Evolutionary conservation across 2,329 filamentous ascomycete genomes (phyloP), one percentile per base, ranked within the genome.

Genomic region (Colletotrichum sp.): DNA sequence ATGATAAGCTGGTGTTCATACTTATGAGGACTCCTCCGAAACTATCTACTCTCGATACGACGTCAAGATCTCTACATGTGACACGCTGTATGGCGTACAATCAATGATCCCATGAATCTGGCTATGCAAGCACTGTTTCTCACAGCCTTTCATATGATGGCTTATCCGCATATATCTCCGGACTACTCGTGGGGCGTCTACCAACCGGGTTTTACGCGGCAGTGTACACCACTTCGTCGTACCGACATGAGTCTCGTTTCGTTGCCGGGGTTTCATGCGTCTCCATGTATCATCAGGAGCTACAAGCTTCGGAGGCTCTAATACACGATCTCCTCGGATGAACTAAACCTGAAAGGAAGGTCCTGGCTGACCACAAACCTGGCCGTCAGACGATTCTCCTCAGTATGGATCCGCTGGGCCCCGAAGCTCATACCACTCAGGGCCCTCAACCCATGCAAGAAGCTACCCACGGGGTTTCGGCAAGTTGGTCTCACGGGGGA

Each of bases 101-200:
- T 44, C 16, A 44, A 9, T 44, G 16, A 4, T 44, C 36, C 36
- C 8, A 3, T 18, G 8, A 44, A 5, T 44, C 36, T 10, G 36
- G 15, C 8, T 44, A 10, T 44, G 36, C 36, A 44, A 18, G 16
- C 8, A 10, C 8, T 18, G 36, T 9, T 44, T 5, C 36, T 18
- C 36, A 2, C 5, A 9, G 9, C 9, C 39, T n/a, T n/a, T n/a
- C 3, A 3, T n/a, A 12, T 3, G 39, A 12, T 12, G 5, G 9
- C 44, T 52, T 13, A 52, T 52, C 44, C 44, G 44, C 10, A 8
- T 21, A n/a, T 9, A 0, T 21, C 10, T 21, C 44, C 16, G 44
- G 6, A 13, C 2, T 21, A 21, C 6, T 13, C 44, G 2, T 13
- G 2, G 44, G 0, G 2, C 3, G n/a, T 3, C 44, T 52, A 2